Percentiles rank a stretch among this genome's conserved stretches.
Conservation (phyloP, 2,329 filamentous ascomycete species). For the Neopestalotiopsis rosae region DNA sequence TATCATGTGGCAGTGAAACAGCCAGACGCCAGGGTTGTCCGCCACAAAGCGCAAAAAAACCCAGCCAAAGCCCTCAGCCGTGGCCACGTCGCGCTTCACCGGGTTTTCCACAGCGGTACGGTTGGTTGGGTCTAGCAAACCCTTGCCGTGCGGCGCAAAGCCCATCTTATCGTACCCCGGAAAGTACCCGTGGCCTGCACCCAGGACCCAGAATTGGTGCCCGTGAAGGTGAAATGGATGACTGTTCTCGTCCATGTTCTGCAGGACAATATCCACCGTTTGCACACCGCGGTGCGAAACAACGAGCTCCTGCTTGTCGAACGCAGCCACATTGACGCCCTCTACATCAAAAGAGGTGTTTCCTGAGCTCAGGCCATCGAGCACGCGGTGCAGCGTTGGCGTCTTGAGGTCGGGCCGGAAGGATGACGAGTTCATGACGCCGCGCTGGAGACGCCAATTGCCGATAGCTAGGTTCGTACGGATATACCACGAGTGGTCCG, state of each 20-base stretch:
- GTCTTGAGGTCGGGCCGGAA: conserved; percentile 53
- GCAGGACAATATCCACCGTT: conserved; percentile 64
- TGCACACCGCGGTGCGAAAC: conserved; percentile 55
- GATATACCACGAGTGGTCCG: conserved; percentile 58
- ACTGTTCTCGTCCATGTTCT: conserved; percentile 66
- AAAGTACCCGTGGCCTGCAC: conserved; percentile 68
- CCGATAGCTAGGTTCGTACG: conserved; percentile 65
- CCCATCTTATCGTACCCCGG: conserved; percentile 46
- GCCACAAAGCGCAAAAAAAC: conserved; percentile 52
- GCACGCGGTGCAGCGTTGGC: conserved; percentile 56
- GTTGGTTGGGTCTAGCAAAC: conserved; percentile 42
- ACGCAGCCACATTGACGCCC: conserved; percentile 57
- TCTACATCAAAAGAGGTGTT: conserved; percentile 56
- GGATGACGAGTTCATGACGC: conserved; percentile 62
- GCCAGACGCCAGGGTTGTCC: conserved; percentile 54
- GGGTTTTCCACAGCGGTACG: conserved; percentile 42
- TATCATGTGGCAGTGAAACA: conserved; percentile 45
- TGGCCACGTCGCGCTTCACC: conserved; percentile 51
- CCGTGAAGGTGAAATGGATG: conserved; percentile 74
- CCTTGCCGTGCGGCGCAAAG: conserved; percentile 37
- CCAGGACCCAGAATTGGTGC: conserved; percentile 60
- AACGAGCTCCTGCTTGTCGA: conserved; percentile 54
- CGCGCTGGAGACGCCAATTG: conserved; percentile 61
- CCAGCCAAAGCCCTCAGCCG: conserved; percentile 56
- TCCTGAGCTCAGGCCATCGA: conserved; percentile 46